A percentile compares a stretch with the other conserved stretches of the same genome.
Evolutionary conservation across 2,329 filamentous ascomycete genomes (phyloP).

Genomic region (Colletotrichum sp.): DNA sequence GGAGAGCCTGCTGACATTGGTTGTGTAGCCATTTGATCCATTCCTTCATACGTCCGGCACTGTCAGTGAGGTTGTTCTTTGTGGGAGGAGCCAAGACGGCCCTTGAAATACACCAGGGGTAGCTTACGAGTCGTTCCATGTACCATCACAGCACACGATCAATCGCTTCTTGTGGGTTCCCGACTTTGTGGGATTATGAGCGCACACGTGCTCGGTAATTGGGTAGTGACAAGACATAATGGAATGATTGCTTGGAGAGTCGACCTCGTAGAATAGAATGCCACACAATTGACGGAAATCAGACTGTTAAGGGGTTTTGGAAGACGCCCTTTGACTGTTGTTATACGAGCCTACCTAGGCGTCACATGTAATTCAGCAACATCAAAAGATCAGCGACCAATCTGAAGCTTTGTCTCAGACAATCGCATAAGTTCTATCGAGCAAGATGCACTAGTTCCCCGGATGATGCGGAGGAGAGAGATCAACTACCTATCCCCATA

Average conservation of each 20-base stretch:
- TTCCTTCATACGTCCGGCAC: not conserved
- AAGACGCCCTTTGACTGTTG: not conserved
- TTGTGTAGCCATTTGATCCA: not conserved
- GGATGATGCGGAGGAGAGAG: not conserved
- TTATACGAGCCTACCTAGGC: not conserved
- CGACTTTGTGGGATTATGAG: not conserved
- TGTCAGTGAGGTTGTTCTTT: not conserved
- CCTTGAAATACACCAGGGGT: fast-evolving
- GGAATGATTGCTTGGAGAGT: not conserved
- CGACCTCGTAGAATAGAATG: not conserved
- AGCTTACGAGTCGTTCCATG: conserved; percentile 34
- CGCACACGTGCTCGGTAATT: not conserved
- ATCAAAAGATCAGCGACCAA: not conserved
- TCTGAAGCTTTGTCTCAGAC: not conserved
- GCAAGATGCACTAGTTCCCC: not conserved
- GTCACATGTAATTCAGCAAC: not conserved
- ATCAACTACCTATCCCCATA: not conserved
- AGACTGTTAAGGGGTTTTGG: not conserved
- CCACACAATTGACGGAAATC: not conserved
- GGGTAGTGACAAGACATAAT: not conserved
- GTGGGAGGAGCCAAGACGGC: fast-evolving
- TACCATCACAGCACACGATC: conserved; percentile 41
- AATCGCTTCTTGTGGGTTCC: conserved; percentile 24
- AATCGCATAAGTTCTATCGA: not conserved
- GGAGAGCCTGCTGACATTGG: conserved; percentile 38